phyloP scores from a whole-genome alignment of 768 basidiomycete species.

The Dictyophora rubrovolvata region DNA sequence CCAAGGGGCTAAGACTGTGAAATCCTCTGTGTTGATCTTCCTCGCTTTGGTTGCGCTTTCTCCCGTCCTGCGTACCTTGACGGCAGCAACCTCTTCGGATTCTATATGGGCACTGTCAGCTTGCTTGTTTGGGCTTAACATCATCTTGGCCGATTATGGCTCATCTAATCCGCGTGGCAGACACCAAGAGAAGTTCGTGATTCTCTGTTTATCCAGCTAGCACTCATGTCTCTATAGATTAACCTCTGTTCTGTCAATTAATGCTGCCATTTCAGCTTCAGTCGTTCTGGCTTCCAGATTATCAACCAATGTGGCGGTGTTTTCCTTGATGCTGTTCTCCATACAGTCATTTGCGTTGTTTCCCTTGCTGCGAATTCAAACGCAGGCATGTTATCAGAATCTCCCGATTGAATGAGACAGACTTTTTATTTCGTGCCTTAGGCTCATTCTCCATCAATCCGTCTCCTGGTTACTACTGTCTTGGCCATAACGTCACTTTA shows the following conservation, averaged over 20 bases:
- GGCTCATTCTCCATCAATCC: constrained; percentile 33
- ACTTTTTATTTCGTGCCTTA: constrained; percentile 4
- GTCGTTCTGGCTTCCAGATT: constrained; percentile 91
- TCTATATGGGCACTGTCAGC: constrained; percentile 96
- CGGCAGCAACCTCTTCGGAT: constrained; percentile 91
- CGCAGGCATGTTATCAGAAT: constrained; percentile 10
- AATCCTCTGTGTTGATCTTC: constrained; percentile 80
- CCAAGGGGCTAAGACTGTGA: constrained; percentile 60
- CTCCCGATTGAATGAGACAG: constrained; percentile 8
- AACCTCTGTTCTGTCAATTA: constrained; percentile 78
- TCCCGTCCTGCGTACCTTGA: constrained; percentile 85
- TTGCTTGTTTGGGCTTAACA: constrained; percentile 70
- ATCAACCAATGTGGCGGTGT: constrained; percentile 73
- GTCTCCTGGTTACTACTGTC: constrained; percentile 41
- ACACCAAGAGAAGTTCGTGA: constrained; percentile 47
- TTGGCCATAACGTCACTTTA: constrained; percentile 41
- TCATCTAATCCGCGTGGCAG: constrained; percentile 33
- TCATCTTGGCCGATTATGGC: constrained; percentile 76
- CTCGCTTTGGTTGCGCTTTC: constrained; percentile 82
- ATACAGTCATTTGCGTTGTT: constrained; percentile 78
- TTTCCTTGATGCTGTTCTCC: constrained; percentile 78
- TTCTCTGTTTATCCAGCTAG: constrained; percentile 1
- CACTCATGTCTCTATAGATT: constrained; percentile 36
- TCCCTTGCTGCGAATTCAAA: constrained; percentile 63
- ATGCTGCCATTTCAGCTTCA: constrained; percentile 85